Percentiles rank a stretch among this genome's conserved stretches.
These are phyloP conservation scores for Pilatotrama ljubarskyi DNA, from an alignment of 768 basidiomycete genomes.

Conservation along the genomic window DNA sequence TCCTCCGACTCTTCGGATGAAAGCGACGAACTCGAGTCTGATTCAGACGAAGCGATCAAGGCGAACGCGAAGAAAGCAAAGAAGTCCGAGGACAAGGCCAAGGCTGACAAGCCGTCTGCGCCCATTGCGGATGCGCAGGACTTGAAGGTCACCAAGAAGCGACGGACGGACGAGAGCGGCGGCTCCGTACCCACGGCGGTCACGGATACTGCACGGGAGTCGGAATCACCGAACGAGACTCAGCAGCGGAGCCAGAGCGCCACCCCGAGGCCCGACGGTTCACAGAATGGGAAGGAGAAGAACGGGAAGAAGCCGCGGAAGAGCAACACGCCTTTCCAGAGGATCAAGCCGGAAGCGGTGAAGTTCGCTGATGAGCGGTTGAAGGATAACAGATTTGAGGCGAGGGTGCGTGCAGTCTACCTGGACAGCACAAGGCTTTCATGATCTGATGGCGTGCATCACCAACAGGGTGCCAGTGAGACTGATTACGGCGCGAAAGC, in stretches of 20 bases:
- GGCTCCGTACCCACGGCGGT: constrained; percentile 47
- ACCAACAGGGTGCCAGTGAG: constrained; percentile 51
- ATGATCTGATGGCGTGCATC: too few species aligned
- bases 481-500: constrained; percentile 91
- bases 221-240: neutral
- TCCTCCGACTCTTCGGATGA: constrained; percentile 27
- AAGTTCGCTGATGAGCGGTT: constrained; percentile 46
- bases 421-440: neutral
- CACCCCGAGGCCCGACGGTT: constrained; percentile 1
- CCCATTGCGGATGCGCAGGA: constrained; percentile 25
- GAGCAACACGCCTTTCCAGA: constrained; percentile 71
- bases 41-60: constrained; percentile 20
- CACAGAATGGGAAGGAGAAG: constrained; percentile 17
- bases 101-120: constrained; percentile 24
- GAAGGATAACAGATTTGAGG: constrained; percentile 77
- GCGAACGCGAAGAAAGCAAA: constrained; percentile 19
- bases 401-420: constrained; percentile 55
- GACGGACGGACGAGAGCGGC: constrained; percentile 53
- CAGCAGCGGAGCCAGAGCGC: neutral
- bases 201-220: neutral
- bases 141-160: constrained; percentile 55
- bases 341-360: constrained; percentile 70
- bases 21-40: neutral
- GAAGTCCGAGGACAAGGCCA: constrained; percentile 21
- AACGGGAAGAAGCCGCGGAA: constrained; percentile 35